Evolutionary conservation across 2,329 filamentous ascomycete genomes (phyloP), one percentile per base, ranked within the genome.

Genomic region (Fusarium nodosum): DNA sequence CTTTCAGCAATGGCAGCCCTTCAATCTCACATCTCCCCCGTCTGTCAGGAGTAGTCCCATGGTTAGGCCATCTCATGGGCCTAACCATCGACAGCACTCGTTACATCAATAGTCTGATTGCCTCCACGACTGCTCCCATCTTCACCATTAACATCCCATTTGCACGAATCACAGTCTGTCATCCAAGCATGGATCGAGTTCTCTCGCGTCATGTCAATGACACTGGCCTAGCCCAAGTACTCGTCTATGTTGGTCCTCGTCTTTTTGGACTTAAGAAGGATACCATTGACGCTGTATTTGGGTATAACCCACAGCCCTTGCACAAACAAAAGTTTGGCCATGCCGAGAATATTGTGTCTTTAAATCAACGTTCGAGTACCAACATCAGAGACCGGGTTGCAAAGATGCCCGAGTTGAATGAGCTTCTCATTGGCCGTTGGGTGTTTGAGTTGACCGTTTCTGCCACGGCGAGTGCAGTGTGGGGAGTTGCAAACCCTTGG

Each of bases 71-170:
- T 33, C 65, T 75, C 30, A 57, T 75, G 33, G 68, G 69, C 0
- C 66, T 77, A 10, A 71, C 68, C 28, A 65, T 63, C 4, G 64
- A 75, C 45, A 76, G 73, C 33, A 67, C 63, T 15, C 75, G 75
- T 31, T 75, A 77, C 33, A 44, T 77, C 46, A 75, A 77, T 51
- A 42, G 60, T 12, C 68, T 77, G 26, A 71, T 77, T 22, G 60
- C 64, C 8, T 72, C 68, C 2, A 71, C 69, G 11, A 38, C 69
- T 5, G 61, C 72, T 6, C 69, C 71, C 16, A 58, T 75, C 30
- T 76, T 78, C 24, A 75, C 74, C 41, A 78, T 78, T 66, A 72
- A 75, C 34, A 69, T 78, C 38, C 73, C 77, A 10, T 73, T 74
- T 55, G 71, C 71, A 31, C 63, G 68, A 38, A 71, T 78, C 42